Base-by-base conservation (phyloP, 2,329 filamentous ascomycete genomes). In the Endothia cerciana region DNA sequence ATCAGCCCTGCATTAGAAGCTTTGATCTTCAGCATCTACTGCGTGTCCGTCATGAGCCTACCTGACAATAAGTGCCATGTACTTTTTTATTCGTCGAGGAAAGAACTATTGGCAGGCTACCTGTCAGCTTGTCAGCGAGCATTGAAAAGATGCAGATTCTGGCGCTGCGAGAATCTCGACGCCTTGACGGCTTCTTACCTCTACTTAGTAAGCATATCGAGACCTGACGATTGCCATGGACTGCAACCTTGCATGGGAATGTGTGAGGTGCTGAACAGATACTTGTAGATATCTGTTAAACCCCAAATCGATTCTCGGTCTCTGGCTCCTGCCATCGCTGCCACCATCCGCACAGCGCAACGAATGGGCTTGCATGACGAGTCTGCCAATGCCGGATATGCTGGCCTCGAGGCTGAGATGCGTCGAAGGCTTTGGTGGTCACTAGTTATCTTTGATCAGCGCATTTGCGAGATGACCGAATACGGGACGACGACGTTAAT, bases 351-450 rank as follows among this genome's bases (percentile, higher is more conserved):
- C 28, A 84, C 85, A n/a, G 87, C 84, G 1, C 78, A 84, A 65
- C 79, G 83, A 8, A 82, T 89, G 74, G 83, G 85, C 0, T 76
- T 89, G 5, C 80, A 88, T 60, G 78, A 71, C 62, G 86, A 89
- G 71, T 70, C 78, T 0, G 68, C 66, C 0, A 68, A 73, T 17
- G 57, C 72, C 1, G 72, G 68, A 28, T 72, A 63, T 25, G 68
- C 67, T 4, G 62, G 70, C 7, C 81, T 84, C 15, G 86, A 89
- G 70, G 82, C 81, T 1, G 87, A 90, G 74, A 81, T 89, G 78
- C 82, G 86, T 15, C 82, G 87, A 38, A 77, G 87, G 41, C 78
- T 89, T 0, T 89, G 87, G 87, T 89, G 87, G 87, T 79, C 84
- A 0, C 74, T 90, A 0, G 74, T 85, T 0, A 73, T 85, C 3